Evolutionary conservation across 2,329 filamentous ascomycete genomes (phyloP), one percentile per base, ranked within the genome.

Genomic region (Scorias spongiosa): DNA sequence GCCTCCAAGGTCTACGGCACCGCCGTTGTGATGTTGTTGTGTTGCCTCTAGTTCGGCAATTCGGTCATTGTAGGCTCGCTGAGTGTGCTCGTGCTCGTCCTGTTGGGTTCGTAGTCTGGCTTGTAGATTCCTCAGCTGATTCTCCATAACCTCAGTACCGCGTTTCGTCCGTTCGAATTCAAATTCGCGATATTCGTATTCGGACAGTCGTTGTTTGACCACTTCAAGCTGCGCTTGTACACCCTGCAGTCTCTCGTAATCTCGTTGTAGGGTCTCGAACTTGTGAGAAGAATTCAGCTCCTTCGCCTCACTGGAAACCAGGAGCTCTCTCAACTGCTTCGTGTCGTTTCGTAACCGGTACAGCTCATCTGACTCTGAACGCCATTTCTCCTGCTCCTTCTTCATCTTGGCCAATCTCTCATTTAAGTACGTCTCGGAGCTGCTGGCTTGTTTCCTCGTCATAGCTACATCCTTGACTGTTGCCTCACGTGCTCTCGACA

Each of bases 231-330:
- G 74, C 1, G 64, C 64, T 45, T 72, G 72, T 12, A 85, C 64
- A 29, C 68, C 65, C 46, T 77, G 72, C 40, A 82, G 63, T 51
- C 84, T 77, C 41, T 72, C 69, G 2, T 75, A 66, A 42, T 75
- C 74, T 12, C 74, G 69, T 54, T 82, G 74, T 29, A 80, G 70
- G 10, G 76, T 72, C 52, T 79, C 72, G 51, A 80, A 66, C 44
- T 76, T 74, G 54, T 85, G 80, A 47, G 76, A 71, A 45, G 74
- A 70, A 43, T 70, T 70, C 29, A 81, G 61, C 54, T 84, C 81
- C 46, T 77, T 75, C 5, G 79, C 75, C 60, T 91, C 84, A 1
- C 74, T 76, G 29, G 77, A 74, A 32, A 80, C 76, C 0, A 89
- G 69, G 2, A 62, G 48, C 49, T 73, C 71, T 39, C 76, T 74